phyloP scores from a whole-genome alignment of 371 early-diverging fungal species.

The Lichtheimia hyalospora region DNA sequence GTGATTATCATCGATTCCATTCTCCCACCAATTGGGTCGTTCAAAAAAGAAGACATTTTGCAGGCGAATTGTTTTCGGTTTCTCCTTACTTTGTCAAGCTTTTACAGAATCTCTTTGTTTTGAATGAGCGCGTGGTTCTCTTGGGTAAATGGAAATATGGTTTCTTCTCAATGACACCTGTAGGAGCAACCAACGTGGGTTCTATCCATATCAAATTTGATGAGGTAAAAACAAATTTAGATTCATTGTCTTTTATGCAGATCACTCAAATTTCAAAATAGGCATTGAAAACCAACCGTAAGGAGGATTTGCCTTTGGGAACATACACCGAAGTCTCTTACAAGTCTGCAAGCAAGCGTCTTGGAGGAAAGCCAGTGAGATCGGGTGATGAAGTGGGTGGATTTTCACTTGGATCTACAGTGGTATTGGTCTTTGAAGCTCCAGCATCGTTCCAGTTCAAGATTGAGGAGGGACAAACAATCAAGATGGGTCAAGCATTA shows the following conservation, averaged over 20 bases:
- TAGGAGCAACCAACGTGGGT: conserved; percentile 98
- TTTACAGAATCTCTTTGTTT: conserved; percentile 85
- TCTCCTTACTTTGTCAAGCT: conserved; percentile 85
- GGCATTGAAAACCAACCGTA: conserved; percentile 75
- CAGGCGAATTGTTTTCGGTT: conserved; percentile 92
- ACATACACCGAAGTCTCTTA: conserved; percentile 78
- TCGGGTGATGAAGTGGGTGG: conserved; percentile 94
- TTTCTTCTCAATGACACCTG: conserved; percentile 94
- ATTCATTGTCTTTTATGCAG: no score
- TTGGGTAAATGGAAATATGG: conserved; percentile 93
- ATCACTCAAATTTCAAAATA: conserved; percentile 16
- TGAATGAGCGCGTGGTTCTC: conserved; percentile 94
- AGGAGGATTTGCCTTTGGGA: conserved; percentile 65
- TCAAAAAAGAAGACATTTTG: conserved; percentile 84
- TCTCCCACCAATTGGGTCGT: conserved; percentile 95
- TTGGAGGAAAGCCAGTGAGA: conserved; percentile 67
- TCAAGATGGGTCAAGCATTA: conserved; percentile 83
- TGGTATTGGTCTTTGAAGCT: conserved; percentile 97
- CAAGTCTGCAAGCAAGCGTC: conserved; percentile 57
- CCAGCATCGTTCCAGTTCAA: conserved; percentile 80
- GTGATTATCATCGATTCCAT: conserved; percentile 98
- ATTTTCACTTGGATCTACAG: conserved; percentile 91
- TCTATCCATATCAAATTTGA: conserved; percentile 92
- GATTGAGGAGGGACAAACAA: conserved; percentile 70
- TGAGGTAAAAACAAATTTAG: conserved; percentile 42